phyloP scores from a whole-genome alignment of 306 rosid genomes.

The Fagus crenata region DNA sequence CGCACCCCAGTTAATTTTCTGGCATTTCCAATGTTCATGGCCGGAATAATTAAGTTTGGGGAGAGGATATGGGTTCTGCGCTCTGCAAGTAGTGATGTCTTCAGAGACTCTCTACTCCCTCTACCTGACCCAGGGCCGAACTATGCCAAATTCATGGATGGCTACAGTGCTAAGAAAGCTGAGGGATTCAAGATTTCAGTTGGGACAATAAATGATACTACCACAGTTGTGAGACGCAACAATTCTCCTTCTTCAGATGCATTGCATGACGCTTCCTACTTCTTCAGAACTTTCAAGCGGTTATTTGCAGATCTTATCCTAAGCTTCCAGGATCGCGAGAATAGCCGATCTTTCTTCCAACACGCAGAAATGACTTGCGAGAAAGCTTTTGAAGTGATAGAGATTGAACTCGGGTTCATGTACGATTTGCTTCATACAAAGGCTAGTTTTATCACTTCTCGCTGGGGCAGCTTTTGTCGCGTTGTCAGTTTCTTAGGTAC shows the following conservation, averaged over 20 bases:
- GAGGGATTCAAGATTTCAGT: no score
- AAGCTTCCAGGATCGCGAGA: not conserved
- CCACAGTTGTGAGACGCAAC: no score
- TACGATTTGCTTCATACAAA: not conserved
- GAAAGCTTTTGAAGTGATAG: not conserved
- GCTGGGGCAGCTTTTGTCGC: not conserved
- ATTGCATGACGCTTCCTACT: no score
- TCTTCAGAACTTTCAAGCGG: no score
- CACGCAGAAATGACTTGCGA: not conserved
- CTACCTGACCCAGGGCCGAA: no score
- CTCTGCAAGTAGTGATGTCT: not conserved
- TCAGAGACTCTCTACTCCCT: no score
- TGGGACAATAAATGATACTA: no score
- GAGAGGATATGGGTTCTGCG: not conserved
- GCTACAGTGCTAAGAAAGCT: no score
- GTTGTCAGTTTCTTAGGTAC: not conserved
- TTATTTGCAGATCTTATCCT: not conserved
- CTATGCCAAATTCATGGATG: no score
- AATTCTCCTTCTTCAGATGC: no score
- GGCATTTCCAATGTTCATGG: conserved; percentile 1
- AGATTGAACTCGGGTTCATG: not conserved
- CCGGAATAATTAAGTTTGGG: conserved; percentile 20
- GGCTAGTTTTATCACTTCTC: not conserved
- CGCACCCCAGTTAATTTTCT: not conserved
- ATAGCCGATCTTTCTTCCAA: not conserved